Evolutionary conservation across 345 rosid species (phyloP).

Genomic region (Noccaea bulbosa): DNA sequence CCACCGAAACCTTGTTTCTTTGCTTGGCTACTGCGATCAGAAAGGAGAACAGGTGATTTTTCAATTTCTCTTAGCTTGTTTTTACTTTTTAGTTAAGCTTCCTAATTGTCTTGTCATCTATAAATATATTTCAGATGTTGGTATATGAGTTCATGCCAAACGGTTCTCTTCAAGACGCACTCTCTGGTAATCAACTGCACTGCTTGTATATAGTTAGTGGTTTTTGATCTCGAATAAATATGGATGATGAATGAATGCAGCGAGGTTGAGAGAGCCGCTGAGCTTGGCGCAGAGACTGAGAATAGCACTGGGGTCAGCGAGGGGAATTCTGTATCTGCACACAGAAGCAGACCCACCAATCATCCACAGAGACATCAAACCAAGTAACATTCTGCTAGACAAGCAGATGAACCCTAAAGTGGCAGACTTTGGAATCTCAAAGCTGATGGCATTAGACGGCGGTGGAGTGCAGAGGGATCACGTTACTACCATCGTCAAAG

Average conservation of each 20-base stretch:
- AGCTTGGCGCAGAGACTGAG: constrained; percentile 43
- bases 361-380: constrained; percentile 58
- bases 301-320: constrained; percentile 56
- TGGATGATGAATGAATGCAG: constrained; percentile 26
- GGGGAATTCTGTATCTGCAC: constrained; percentile 59
- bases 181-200: constrained; percentile 42
- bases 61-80: no score
- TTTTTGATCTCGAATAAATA: no score
- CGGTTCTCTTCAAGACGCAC: constrained; percentile 56
- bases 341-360: constrained; percentile 63
- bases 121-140: constrained; percentile 47
- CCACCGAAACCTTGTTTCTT: constrained; percentile 64
- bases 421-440: constrained; percentile 64
- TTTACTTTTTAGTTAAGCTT: no score
- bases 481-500: constrained; percentile 54
- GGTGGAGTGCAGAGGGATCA: constrained; percentile 45
- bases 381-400: constrained; percentile 59
- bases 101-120: no score
- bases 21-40: constrained; percentile 61
- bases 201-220: no score
- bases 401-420: constrained; percentile 54
- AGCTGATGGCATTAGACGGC: constrained; percentile 48
- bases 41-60: constrained; percentile 50
- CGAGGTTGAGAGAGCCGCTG: constrained; percentile 37
- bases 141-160: constrained; percentile 62